Evolutionary conservation across 2,329 filamentous ascomycete species (phyloP), one percentile per base, ranked within the genome.

Genomic region (Hypoxylon sp.): DNA sequence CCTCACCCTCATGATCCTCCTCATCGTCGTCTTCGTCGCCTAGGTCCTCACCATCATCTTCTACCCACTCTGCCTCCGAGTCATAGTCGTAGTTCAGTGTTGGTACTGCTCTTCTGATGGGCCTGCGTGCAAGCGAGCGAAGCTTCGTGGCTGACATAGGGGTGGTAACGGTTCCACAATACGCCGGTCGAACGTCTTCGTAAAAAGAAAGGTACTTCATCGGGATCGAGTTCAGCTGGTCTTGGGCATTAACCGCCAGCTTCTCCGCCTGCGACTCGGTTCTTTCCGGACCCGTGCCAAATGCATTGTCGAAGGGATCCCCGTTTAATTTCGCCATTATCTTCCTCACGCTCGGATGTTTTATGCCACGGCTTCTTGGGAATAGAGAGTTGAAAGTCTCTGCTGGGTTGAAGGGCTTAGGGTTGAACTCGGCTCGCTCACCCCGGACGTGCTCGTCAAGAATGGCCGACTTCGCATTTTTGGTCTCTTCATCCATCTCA

Each of bases 51-150:
- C 81, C 80, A 13, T 87, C 81, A 50, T 91, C 89, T 65, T 91
- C 87, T 36, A 85, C 79, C 90, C 90, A 95, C 67, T 94, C 90
- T 4, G 83, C 89, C 68, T 95, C 90, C 2, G 89, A 93, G 65
- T 94, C 90, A 66, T 93, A 91, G 58, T 91, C 89, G 67, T 95
- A 95, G 62, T 90, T 79, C 3, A 89, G 78, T 4, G 86, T 81
- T 8, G 91, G 73, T n/a, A 76, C 72, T 54, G 76, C 72, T 54
- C 79, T 69, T 60, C 75, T 68, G 63, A 77, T 61, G 54, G 89
- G 75, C 67, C 83, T 73, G 64, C 82, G 68, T 51, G 82, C 80
- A 5, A 85, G 68, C 35, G 70, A 75, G 3, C 66, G 65, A 55
- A 86, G 75, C 20, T 80, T 78, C 1, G 76, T 77, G 31, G 72